Percentiles rank a stretch among this genome's conserved stretches.
Conservation (phyloP, 805 yeast species). For the Candida argentea region DNA sequence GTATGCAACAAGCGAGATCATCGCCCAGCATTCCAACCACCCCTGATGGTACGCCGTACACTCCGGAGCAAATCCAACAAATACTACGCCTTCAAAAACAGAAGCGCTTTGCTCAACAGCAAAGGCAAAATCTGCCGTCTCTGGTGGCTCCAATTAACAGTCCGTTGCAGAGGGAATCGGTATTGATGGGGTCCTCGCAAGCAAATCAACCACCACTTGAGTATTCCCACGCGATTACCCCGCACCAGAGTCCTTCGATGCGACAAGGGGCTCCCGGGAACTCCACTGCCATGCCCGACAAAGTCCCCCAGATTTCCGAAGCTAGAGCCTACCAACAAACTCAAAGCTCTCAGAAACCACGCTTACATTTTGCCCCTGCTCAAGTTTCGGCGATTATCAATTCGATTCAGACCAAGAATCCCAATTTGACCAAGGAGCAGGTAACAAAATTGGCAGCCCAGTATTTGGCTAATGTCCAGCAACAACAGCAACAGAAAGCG, state of each 20-base stretch:
- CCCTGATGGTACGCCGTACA: constrained; percentile 48
- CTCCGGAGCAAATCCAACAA: constrained; percentile 53
- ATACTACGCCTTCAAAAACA: constrained; percentile 44
- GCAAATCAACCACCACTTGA: constrained; percentile 1
- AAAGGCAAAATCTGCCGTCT: constrained; percentile 7
- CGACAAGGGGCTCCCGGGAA: background rate
- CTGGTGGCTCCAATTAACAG: constrained; percentile 1
- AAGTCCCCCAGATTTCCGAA: too few species aligned
- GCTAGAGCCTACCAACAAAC: background rate
- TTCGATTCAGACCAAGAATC: constrained; percentile 58
- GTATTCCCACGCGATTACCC: background rate
- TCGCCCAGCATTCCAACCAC: constrained; percentile 25
- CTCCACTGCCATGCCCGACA: constrained; percentile 1
- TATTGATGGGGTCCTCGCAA: constrained; percentile 1
- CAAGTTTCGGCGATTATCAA: constrained; percentile 58
- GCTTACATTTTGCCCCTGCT: constrained; percentile 42
- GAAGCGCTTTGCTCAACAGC: constrained; percentile 37
- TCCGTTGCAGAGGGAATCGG: background rate
- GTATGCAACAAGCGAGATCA: constrained; percentile 1
- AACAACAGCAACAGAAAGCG: constrained; percentile 36
- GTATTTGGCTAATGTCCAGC: constrained; percentile 49
- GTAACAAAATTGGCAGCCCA: constrained; percentile 59
- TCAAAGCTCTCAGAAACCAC: constrained; percentile 11
- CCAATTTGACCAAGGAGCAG: constrained; percentile 51
- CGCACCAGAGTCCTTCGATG: background rate